These are phyloP conservation scores for Jasminum sambac DNA, from an alignment of 257 asterid genomes.

Conservation along the genomic window DNA sequence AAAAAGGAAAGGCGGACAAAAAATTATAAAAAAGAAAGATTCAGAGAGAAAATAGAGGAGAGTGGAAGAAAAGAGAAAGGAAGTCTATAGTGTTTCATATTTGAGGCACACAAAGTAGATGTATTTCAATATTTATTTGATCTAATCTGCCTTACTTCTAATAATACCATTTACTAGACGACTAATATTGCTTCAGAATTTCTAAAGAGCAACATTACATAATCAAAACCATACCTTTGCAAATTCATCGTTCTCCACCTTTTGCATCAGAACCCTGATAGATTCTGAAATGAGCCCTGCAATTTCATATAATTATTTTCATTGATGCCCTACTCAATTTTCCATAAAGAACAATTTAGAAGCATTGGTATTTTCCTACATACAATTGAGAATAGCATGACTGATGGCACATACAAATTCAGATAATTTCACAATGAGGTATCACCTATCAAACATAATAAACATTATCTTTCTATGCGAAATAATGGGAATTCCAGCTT, in stretches of 20 bases:
- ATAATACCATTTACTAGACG: not conserved
- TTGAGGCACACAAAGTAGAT: not conserved
- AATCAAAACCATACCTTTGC: constrained; percentile 52
- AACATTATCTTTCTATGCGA: constrained; percentile 7
- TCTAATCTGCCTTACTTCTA: not conserved
- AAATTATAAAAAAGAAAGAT: too few species aligned
- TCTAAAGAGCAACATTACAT: constrained; percentile 16
- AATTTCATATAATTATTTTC: constrained; percentile 18
- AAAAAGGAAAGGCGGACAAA: not conserved
- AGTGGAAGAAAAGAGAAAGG: not conserved
- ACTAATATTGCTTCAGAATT: not conserved
- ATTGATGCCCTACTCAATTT: not conserved
- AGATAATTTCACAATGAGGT: not conserved
- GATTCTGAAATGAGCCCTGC: constrained; percentile 84
- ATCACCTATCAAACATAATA: constrained; percentile 5
- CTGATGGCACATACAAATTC: constrained; percentile 15
- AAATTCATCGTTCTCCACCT: constrained; percentile 67
- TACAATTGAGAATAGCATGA: constrained; percentile 10
- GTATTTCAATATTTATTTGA: not conserved
- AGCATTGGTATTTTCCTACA: constrained; percentile 15
- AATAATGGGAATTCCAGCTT: not conserved
- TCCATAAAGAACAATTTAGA: constrained; percentile 17
- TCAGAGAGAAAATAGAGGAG: not conserved
- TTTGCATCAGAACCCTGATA: constrained; percentile 77
- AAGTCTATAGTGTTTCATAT: not conserved